Percentiles rank a stretch among this genome's conserved stretches.
These are phyloP conservation scores for Vitis rupestris DNA, from an alignment of 164 flowering plant genomes.

Conservation along the genomic window DNA sequence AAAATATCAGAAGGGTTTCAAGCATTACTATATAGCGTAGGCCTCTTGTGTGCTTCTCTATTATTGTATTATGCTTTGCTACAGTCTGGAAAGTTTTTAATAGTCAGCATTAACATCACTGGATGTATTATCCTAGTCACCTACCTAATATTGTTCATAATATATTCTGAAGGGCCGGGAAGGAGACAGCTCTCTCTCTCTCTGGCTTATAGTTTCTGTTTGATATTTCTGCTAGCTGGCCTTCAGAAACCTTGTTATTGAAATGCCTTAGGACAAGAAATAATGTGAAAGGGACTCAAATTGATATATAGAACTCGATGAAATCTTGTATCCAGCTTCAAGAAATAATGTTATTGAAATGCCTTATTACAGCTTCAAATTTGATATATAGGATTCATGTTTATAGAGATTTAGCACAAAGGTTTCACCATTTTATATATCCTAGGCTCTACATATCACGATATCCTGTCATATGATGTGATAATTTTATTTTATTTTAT, in stretches of 20 bases:
- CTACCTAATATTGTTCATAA: conserved; percentile 20
- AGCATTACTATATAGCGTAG: conserved; percentile 32
- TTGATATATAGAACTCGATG: background rate
- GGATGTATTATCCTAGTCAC: conserved; percentile 24
- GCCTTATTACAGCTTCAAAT: too few species aligned
- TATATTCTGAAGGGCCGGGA: conserved; percentile 18
- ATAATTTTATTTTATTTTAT: too few species aligned
- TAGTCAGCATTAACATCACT: conserved; percentile 28
- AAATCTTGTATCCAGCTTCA: too few species aligned
- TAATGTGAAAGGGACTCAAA: too few species aligned
- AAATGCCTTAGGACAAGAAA: too few species aligned
- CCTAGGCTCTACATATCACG: too few species aligned
- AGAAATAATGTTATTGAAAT: too few species aligned
- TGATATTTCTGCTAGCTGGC: background rate
- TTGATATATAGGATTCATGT: too few species aligned
- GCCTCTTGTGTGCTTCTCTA: conserved; percentile 29
- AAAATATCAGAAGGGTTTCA: conserved; percentile 35
- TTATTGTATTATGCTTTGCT: conserved; percentile 23
- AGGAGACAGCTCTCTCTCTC: conserved; percentile 7
- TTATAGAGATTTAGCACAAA: too few species aligned
- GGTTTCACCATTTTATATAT: too few species aligned
- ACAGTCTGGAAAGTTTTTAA: conserved; percentile 21
- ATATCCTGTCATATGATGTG: background rate
- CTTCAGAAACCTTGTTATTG: too few species aligned
- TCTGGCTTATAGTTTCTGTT: background rate